Base-by-base conservation (phyloP, 2,329 filamentous ascomycete species). In the Trichophyton rubrum region DNA sequence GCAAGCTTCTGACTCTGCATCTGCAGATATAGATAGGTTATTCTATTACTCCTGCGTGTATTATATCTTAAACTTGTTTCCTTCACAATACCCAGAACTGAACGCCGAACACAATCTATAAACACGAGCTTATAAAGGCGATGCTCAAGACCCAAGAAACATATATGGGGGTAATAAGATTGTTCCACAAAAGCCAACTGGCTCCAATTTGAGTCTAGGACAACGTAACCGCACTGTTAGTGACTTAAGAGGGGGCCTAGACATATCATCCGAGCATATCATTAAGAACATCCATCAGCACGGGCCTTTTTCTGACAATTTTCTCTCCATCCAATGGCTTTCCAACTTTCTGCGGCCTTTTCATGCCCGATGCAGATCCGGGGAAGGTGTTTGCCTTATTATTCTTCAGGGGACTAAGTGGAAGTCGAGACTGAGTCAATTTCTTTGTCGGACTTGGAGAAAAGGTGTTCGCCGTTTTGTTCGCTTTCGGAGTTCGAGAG, bases 261-360 rank as follows among this genome's bases (percentile, higher is more conserved):
- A 60, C 24, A 8, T 33, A 41, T 67, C 61, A 74, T 22, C 69
- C 72, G 62, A 69, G 62, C 65, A 75, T 63, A 59, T 90, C 88
- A 73, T 93, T 89, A 67, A 90, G 78, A 64, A 96, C 85, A 77
- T 92, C 87, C 69, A 83, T 82, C 68, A 91, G 78, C 60, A 95
- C 80, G 40, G 84, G 82, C 67, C 84, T 84, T 40, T 81, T 83
- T 62, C 83, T 85, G 65, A 90, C 72, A 62, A 92, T 74, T 35
- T 80, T 76, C 20, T 66, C 69, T n/a, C 73, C 68, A 65, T 73
- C 75, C 60, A 77, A 69, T 9, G 75, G 78, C 64, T 80, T 82
- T 58, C 81, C 80, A 0, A 84, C 78, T 67, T 82, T 85, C 64
- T 78, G 83, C 1, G 85, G 83, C 57, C 76, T 74, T 64, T 73